These are phyloP conservation scores for Clavaria fumosa DNA, from an alignment of 768 basidiomycete genomes.

Conservation along the genomic window DNA sequence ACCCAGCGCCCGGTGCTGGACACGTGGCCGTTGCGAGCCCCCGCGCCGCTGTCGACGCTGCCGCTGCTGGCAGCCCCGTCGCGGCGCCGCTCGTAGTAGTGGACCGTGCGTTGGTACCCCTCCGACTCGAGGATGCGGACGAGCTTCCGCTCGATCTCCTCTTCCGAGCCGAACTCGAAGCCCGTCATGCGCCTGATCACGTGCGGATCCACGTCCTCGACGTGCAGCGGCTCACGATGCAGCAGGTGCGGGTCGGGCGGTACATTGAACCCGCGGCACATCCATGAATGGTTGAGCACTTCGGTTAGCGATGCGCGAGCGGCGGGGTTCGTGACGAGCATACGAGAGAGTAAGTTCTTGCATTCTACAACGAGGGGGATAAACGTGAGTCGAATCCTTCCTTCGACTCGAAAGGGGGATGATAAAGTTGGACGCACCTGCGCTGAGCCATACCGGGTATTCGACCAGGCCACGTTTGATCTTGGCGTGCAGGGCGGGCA, in stretches of 20 bases:
- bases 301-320: conserved; percentile 73
- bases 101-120: conserved; percentile 54
- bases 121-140: conserved; percentile 65
- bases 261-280: conserved; percentile 72
- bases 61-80: conserved; percentile 26
- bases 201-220: conserved; percentile 75
- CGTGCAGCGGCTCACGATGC: conserved; percentile 75
- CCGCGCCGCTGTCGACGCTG: conserved; percentile 68
- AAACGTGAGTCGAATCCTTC: no score
- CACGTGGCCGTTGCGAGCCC: conserved; percentile 23
- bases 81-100: conserved; percentile 54
- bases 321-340: conserved; percentile 91
- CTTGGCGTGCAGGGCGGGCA: conserved; percentile 98
- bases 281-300: conserved; percentile 82
- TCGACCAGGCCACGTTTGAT: conserved; percentile 96
- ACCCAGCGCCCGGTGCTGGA: conserved; percentile 25
- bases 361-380: conserved; percentile 43
- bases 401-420: no score
- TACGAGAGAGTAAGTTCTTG: conserved; percentile 82
- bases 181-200: conserved; percentile 89
- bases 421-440: conserved; percentile 36
- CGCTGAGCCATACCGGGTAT: conserved; percentile 92
- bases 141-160: conserved; percentile 70
- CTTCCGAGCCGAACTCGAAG: conserved; percentile 87
- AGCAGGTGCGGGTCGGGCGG: conserved; percentile 78